Conservation (phyloP, 2,329 filamentous ascomycete genomes). For the Apiospora sp. region DNA sequence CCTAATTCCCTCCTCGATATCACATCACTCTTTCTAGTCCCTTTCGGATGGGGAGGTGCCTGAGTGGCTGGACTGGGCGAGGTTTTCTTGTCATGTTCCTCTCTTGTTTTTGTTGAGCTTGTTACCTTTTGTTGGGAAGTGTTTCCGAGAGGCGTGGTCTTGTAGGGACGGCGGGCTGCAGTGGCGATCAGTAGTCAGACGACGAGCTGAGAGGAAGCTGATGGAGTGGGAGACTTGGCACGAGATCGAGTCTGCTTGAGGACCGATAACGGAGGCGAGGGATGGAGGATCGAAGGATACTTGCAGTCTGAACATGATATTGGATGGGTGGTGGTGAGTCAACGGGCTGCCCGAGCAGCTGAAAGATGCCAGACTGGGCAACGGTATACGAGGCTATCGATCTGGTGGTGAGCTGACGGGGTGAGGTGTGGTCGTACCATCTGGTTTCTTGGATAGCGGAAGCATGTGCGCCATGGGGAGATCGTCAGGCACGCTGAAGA, state of each 20-base stretch:
- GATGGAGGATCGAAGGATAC: neutral
- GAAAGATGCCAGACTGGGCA: neutral
- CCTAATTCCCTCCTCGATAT: no score
- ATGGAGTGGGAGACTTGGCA: neutral
- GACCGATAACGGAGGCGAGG: neutral
- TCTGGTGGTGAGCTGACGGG: neutral
- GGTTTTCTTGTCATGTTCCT: neutral
- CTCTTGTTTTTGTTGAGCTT: neutral
- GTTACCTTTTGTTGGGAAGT: neutral
- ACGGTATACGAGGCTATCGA: constrained; percentile 17
- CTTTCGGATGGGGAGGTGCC: no score
- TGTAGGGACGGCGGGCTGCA: neutral
- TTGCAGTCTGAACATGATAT: neutral
- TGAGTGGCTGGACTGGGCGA: no score
- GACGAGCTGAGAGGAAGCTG: neutral
- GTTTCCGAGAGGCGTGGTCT: neutral
- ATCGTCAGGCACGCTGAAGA: constrained; percentile 18
- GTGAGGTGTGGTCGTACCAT: neutral
- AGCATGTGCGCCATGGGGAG: no score
- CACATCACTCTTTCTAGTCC: no score
- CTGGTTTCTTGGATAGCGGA: neutral
- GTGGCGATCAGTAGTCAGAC: neutral
- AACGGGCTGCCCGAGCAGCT: neutral
- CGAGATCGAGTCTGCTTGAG: neutral
- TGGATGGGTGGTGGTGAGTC: constrained; percentile 3